These are phyloP conservation scores for Aspergillus melleus DNA, from an alignment of 2,329 filamentous ascomycete species.

Conservation along the genomic window DNA sequence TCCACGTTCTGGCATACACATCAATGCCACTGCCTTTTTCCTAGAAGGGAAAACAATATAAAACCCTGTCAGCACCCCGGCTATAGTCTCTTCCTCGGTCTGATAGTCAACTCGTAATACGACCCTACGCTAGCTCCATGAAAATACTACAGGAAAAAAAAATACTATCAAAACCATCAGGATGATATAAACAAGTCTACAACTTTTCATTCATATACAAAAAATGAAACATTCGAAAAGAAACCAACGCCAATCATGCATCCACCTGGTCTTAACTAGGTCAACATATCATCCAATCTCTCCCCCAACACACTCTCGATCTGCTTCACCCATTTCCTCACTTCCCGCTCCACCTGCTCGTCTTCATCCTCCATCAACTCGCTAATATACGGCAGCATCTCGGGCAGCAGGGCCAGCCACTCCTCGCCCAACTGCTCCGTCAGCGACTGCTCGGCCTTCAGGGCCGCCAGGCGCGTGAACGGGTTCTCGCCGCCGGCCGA, in stretches of 20 bases:
- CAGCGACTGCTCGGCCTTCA: constrained; percentile 77
- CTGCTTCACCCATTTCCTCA: constrained; percentile 82
- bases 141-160: too few relatives aligned
- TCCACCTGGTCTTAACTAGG: constrained; percentile 51
- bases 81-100: too few relatives aligned
- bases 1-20: too few relatives aligned
- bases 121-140: too few relatives aligned
- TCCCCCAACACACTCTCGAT: constrained; percentile 90
- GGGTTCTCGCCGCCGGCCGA: constrained; percentile 56
- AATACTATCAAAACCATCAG: too few relatives aligned
- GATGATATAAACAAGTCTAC: not conserved
- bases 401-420: constrained; percentile 85
- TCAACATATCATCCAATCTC: constrained; percentile 87
- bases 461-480: constrained; percentile 73
- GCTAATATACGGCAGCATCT: constrained; percentile 95
- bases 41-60: too few relatives aligned
- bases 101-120: too few relatives aligned
- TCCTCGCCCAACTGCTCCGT: constrained; percentile 85
- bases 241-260: not conserved
- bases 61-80: too few relatives aligned
- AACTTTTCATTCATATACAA: not conserved
- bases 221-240: not conserved
- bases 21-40: too few relatives aligned
- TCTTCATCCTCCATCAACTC: constrained; percentile 97
- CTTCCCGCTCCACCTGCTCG: constrained; percentile 86